Evolutionary conservation across 495 filamentous ascomycete genomes (phyloP).

Genomic region (Xeromyces bisporus): DNA sequence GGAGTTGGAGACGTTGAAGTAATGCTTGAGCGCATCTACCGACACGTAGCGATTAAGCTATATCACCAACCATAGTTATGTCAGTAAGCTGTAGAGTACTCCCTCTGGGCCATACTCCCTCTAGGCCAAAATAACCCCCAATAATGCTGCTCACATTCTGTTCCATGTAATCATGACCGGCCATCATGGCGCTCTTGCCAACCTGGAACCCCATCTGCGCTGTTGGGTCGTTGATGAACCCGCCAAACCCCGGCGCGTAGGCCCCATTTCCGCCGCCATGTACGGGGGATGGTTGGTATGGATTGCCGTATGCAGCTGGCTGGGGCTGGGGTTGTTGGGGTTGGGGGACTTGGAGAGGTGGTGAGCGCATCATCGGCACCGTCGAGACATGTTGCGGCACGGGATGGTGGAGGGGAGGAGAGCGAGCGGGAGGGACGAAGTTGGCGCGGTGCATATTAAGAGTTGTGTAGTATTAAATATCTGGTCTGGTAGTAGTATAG

Average conservation of each 20-base stretch:
- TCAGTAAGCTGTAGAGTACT: too few relatives aligned
- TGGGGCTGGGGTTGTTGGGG: too few relatives aligned
- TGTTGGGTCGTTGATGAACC: conserved; percentile 91
- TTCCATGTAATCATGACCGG: conserved; percentile 84
- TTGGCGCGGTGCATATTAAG: conserved; percentile 83
- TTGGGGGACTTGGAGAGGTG: conserved; percentile 68
- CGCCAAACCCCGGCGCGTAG: conserved; percentile 60
- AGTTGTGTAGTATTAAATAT: too few relatives aligned
- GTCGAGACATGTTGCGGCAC: conserved; percentile 97
- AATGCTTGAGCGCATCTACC: conserved; percentile 83
- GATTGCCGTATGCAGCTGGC: conserved; percentile 54
- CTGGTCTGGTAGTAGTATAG: too few relatives aligned
- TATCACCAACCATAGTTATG: too few relatives aligned
- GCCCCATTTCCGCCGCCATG: conserved; percentile 32
- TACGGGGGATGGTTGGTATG: conserved; percentile 41
- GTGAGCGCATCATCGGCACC: conserved; percentile 95
- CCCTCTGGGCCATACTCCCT: too few relatives aligned
- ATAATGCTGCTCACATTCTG: conserved; percentile 48
- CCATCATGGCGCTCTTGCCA: conserved; percentile 73
- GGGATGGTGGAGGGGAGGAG: conserved; percentile 92
- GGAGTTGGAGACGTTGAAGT: conserved; percentile 91
- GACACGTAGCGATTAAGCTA: conserved; percentile 89
- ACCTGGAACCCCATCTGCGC: conserved; percentile 92
- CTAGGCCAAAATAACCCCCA: neutral
- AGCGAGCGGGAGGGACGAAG: conserved; percentile 65